phyloP scores from a whole-genome alignment of 495 filamentous ascomycete genomes.

The Podospora bellae-mahoneyi region DNA sequence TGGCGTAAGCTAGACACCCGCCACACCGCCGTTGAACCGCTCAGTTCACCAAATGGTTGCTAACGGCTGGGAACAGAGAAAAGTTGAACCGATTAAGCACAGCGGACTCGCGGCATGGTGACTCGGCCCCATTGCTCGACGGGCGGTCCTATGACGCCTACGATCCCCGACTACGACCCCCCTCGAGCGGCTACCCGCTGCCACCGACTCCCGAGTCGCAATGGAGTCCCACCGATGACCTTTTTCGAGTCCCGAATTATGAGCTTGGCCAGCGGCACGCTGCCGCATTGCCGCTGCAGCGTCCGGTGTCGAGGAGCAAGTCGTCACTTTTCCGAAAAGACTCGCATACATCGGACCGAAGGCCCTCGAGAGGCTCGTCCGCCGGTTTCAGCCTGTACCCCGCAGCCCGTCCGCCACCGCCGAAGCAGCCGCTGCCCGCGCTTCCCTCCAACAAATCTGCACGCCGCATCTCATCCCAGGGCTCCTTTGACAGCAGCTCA shows the following conservation, averaged over 20 bases:
- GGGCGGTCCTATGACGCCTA: slow-evolving; percentile 15
- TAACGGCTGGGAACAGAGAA: slow-evolving; percentile 8
- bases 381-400: slow-evolving; percentile 31
- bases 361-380: slow-evolving; percentile 22
- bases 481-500: slow-evolving; percentile 21
- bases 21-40: neutral
- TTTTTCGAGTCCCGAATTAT: slow-evolving; percentile 14
- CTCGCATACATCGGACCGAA: slow-evolving; percentile 24
- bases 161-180: slow-evolving; percentile 11
- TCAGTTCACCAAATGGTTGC: neutral
- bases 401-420: slow-evolving; percentile 14
- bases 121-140: slow-evolving; percentile 14
- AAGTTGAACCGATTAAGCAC: slow-evolving; percentile 19
- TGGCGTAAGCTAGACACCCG: slow-evolving; percentile 16
- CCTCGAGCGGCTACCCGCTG: slow-evolving; percentile 10
- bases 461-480: slow-evolving; percentile 22
- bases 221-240: slow-evolving; percentile 14
- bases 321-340: slow-evolving; percentile 23
- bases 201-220: slow-evolving; percentile 13
- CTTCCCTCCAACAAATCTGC: slow-evolving; percentile 15
- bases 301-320: slow-evolving; percentile 10
- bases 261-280: slow-evolving; percentile 8
- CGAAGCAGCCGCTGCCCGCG: slow-evolving; percentile 29
- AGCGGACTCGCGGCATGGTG: slow-evolving; percentile 9
- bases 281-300: slow-evolving; percentile 2